These are phyloP conservation scores for Posidonia oceanica DNA, from an alignment of 116 monocot species.

Conservation along the genomic window DNA sequence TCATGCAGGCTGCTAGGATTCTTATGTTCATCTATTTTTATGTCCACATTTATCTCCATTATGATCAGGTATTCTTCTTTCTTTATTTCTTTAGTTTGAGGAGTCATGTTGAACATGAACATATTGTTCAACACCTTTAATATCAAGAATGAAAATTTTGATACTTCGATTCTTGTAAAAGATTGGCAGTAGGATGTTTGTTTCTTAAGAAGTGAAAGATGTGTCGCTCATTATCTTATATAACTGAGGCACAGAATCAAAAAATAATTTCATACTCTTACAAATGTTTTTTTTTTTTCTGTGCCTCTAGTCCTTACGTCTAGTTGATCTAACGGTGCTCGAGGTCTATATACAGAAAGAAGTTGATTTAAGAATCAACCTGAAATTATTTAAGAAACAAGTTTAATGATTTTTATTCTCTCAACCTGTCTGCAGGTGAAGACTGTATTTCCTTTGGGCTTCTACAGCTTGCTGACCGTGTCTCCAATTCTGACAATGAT, in stretches of 20 bases:
- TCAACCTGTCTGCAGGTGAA: conserved; percentile 40
- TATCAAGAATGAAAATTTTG: background rate
- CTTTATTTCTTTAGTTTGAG: background rate
- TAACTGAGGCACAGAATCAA: too few species aligned
- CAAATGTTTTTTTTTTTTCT: too few species aligned
- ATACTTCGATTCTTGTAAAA: background rate
- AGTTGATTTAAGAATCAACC: background rate
- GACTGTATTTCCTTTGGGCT: conserved; percentile 49
- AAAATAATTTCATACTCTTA: too few species aligned
- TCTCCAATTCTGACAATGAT: conserved; percentile 45
- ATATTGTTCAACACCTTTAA: background rate
- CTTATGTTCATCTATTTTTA: conserved; percentile 70
- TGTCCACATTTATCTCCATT: conserved; percentile 62
- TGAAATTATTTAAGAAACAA: background rate
- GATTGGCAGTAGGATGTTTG: too few species aligned
- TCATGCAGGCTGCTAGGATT: conserved; percentile 60
- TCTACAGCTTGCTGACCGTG: conserved; percentile 39
- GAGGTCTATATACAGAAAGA: background rate
- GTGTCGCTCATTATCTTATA: too few species aligned
- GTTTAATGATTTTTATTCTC: background rate
- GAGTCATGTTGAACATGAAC: background rate
- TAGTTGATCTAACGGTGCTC: too few species aligned
- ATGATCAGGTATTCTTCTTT: conserved; percentile 56
- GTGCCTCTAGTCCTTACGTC: too few species aligned
- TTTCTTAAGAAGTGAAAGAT: too few species aligned